A percentile compares a stretch with the other conserved stretches of the same genome.
phyloP scores from a whole-genome alignment of 441 rosid genomes.

The Gossypium aridum region DNA sequence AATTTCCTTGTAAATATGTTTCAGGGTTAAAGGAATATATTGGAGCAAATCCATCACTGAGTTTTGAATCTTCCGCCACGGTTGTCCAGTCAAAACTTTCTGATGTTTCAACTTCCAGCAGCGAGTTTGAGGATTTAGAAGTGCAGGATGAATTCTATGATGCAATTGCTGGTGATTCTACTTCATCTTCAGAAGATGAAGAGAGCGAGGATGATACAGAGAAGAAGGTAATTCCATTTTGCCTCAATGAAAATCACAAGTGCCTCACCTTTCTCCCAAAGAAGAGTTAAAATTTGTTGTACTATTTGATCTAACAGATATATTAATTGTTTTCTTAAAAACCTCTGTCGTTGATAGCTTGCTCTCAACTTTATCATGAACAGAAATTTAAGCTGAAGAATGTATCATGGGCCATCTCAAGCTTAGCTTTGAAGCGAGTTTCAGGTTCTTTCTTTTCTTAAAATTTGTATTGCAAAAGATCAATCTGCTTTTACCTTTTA shows the following conservation, averaged over 20 bases:
- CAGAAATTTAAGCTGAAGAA: constrained; percentile 81
- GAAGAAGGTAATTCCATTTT: constrained; percentile 35
- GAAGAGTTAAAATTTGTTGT: constrained; percentile 3
- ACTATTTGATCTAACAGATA: background rate
- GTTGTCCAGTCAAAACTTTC: constrained; percentile 55
- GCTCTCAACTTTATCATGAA: constrained; percentile 35
- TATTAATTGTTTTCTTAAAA: constrained; percentile 1
- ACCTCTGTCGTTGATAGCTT: constrained; percentile 25
- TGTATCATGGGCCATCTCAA: constrained; percentile 89
- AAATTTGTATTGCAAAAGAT: constrained; percentile 2
- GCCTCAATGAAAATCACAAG: constrained; percentile 6
- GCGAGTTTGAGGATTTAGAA: constrained; percentile 59
- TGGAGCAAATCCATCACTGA: constrained; percentile 86
- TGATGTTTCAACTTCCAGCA: constrained; percentile 33
- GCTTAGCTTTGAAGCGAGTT: constrained; percentile 63
- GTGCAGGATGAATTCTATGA: constrained; percentile 89
- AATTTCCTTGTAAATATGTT: constrained; percentile 20
- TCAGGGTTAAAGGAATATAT: constrained; percentile 94
- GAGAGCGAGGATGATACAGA: constrained; percentile 57
- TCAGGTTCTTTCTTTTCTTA: constrained; percentile 47
- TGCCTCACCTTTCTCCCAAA: background rate
- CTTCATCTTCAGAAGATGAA: constrained; percentile 65
- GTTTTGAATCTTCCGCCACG: constrained; percentile 42
- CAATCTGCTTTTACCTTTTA: background rate
- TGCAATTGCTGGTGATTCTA: constrained; percentile 61